Evolutionary conservation across 306 rosid species (phyloP).

Genomic region (Fagus crenata): DNA sequence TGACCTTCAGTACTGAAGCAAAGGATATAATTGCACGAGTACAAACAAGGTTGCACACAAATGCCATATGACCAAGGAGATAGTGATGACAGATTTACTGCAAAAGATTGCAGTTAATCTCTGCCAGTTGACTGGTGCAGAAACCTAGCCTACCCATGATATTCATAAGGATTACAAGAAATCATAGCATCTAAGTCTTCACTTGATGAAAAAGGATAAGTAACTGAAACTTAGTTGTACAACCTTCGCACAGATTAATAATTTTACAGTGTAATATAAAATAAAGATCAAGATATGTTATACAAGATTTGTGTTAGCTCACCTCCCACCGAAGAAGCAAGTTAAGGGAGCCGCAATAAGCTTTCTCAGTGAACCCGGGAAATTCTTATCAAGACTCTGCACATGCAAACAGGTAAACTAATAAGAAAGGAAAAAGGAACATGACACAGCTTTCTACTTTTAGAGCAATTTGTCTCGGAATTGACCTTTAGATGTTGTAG

Average conservation of each 20-base stretch:
- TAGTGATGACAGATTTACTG: neutral
- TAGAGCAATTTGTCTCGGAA: slow-evolving; percentile 18
- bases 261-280: neutral
- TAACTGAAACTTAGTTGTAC: slow-evolving; percentile 6
- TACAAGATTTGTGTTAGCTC: slow-evolving; percentile 38
- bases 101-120: neutral
- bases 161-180: neutral
- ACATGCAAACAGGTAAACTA: slow-evolving; percentile 29
- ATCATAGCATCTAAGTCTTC: neutral
- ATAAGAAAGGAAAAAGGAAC: slow-evolving; percentile 12
- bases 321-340: slow-evolving; percentile 96
- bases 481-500: slow-evolving; percentile 84
- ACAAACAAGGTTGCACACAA: neutral
- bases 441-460: slow-evolving; percentile 14
- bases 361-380: slow-evolving; percentile 66
- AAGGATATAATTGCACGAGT: neutral
- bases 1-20: neutral
- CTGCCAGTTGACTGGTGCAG: neutral
- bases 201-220: slow-evolving; percentile 13
- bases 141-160: slow-evolving; percentile 1
- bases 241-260: slow-evolving; percentile 21
- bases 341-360: slow-evolving; percentile 89
- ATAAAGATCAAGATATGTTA: slow-evolving; percentile 19
- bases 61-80: neutral
- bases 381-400: slow-evolving; percentile 86